Base-by-base conservation (phyloP, 2,329 filamentous ascomycete genomes). In the Colletotrichum tofieldiae region DNA sequence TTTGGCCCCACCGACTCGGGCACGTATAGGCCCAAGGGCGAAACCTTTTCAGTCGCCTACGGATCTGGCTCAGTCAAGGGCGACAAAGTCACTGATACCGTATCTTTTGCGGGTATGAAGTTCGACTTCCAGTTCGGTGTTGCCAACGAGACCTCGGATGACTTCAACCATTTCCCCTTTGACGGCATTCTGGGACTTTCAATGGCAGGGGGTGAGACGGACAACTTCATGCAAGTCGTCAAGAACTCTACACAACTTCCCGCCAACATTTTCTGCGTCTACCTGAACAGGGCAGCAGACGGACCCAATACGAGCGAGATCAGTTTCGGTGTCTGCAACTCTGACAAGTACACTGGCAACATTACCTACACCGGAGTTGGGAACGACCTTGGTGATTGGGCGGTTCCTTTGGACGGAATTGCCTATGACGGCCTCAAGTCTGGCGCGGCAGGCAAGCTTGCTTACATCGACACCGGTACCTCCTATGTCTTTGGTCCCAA, bases 151-250 rank as follows among this genome's bases (percentile, higher is more conserved):
- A 93, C 93, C 2, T 94, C 93, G 1, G 82, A 90, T 63, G 91
- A 96, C 74, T 97, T 98, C 80, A 82, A 85, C 37, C 88, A 89
- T 64, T 97, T 96, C 77, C 93, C 94, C 1, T 95, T 97, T 81
- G 95, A 98, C 79, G 95, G 95, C 32, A 97, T 98, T 60, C 84
- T 98, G 3, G 95, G 94, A 5, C 83, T 97, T 32, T 93, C 93
- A 20, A 91, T 92, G 76, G 88, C 87, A 73, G 84, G 86, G 14
- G 88, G 88, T 3, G 85, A 84, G 45, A 87, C 88, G 6, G 89
- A 93, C 26, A 93, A 91, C 55, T 91, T 96, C 76, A 86, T 96
- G 79, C 85, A 92, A 49, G 83, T 87, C 2, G 82, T 97, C 55
- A 84, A 85, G 20, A 77, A 87, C 1, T 85, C 88, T n/a, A 86